Conservation (phyloP, 345 rosid genomes). For the Brassica juncea region DNA sequence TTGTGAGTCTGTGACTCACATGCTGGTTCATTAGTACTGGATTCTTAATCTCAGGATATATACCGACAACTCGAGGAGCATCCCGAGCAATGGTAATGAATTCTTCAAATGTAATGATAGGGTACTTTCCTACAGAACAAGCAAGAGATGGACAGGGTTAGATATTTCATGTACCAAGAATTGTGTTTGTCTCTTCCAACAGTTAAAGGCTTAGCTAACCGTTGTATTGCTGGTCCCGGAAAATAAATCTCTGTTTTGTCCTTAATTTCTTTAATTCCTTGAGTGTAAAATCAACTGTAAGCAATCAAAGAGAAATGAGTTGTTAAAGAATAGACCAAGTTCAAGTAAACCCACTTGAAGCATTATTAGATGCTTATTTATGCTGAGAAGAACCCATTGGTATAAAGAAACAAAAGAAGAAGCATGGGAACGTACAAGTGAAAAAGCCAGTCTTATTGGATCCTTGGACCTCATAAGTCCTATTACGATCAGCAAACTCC, state of each 20-base stretch:
- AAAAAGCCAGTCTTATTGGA: constrained; percentile 72
- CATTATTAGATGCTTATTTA: background rate
- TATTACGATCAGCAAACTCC: constrained; percentile 78
- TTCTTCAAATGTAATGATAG: constrained; percentile 85
- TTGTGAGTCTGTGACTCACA: constrained; percentile 55
- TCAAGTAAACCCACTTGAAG: constrained; percentile 17
- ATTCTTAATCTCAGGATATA: constrained; percentile 94
- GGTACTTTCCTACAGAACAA: constrained; percentile 46
- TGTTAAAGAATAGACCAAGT: background rate
- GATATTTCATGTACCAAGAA: background rate
- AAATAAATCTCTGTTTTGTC: constrained; percentile 69
- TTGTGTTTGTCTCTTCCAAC: background rate
- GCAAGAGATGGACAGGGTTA: background rate
- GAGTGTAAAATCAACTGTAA: constrained; percentile 85
- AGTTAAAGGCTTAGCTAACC: constrained; percentile 45
- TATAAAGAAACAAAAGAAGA: background rate
- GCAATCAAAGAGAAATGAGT: background rate
- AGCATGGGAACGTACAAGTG: constrained; percentile 46
- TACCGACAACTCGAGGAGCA: constrained; percentile 88
- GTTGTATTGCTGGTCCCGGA: constrained; percentile 82
- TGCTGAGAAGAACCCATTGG: constrained; percentile 1
- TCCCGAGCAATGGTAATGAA: constrained; percentile 74
- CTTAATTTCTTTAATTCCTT: constrained; percentile 70
- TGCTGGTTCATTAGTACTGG: constrained; percentile 81
- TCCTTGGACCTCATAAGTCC: constrained; percentile 87